Evolutionary conservation across 441 rosid species (phyloP).

Genomic region (Populus hybrid): DNA sequence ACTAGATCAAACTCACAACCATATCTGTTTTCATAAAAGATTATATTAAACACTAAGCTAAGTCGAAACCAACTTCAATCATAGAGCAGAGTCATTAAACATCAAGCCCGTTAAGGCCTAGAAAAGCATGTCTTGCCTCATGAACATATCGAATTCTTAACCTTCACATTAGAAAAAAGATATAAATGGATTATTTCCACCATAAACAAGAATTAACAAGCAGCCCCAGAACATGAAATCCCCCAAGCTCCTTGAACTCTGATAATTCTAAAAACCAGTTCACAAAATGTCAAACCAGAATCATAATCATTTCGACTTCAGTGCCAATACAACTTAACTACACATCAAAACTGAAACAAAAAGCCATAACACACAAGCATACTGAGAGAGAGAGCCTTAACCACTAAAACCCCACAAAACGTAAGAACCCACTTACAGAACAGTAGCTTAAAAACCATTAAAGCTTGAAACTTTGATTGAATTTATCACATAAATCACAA

Average conservation of each 20-base stretch:
- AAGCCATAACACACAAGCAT: not conserved
- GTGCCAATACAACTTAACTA: not conserved
- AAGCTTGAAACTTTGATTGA: not conserved
- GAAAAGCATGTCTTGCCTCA: not conserved
- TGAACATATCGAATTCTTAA: not conserved
- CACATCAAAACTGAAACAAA: not conserved
- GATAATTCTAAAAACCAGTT: not conserved
- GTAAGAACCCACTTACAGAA: slow-evolving; percentile 7
- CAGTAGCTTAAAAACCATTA: not conserved
- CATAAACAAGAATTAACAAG: not conserved
- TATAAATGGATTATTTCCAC: not conserved
- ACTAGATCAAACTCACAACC: not conserved
- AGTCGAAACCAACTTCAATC: not conserved
- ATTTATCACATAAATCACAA: not conserved
- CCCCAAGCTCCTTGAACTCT: not conserved
- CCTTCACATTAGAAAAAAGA: not conserved
- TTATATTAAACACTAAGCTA: not conserved
- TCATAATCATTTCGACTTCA: not conserved
- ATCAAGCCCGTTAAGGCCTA: not conserved
- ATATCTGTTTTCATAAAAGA: not conserved
- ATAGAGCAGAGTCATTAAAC: not conserved
- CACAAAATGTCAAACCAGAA: slow-evolving; percentile 1
- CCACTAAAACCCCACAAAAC: not conserved
- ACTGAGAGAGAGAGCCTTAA: not conserved
- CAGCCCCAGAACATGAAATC: not conserved